Percentiles rank a stretch among this genome's conserved stretches.
Evolutionary conservation across 257 asterid genomes (phyloP).

Genomic region (Coffea eugenioides): DNA sequence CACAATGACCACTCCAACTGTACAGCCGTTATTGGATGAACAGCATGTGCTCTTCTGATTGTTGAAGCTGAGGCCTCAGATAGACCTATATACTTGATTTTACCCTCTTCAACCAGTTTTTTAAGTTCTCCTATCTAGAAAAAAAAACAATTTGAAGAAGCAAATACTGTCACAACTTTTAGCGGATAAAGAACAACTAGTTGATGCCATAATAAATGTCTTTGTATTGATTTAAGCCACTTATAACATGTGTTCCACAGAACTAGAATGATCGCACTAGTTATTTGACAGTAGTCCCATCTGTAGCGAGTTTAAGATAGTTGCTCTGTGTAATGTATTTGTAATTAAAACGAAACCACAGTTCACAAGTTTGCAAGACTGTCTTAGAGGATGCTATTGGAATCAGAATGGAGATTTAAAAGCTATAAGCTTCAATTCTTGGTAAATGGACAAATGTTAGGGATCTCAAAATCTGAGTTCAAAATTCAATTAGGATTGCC

Average conservation of each 20-base stretch:
- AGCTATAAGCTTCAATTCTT: neutral
- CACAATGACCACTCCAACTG: constrained; percentile 28
- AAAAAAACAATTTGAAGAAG: neutral
- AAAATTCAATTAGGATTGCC: too few relatives aligned
- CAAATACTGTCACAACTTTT: neutral
- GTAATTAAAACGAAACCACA: too few relatives aligned
- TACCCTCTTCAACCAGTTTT: constrained; percentile 29
- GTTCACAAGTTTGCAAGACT: neutral
- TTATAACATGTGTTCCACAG: neutral
- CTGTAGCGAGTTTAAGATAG: neutral
- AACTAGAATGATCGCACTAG: too few relatives aligned
- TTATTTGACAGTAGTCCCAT: neutral
- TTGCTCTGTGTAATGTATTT: neutral
- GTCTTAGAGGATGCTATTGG: neutral
- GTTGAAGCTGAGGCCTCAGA: constrained; percentile 32
- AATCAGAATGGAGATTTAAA: too few relatives aligned
- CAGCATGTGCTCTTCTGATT: constrained; percentile 31
- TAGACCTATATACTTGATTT: constrained; percentile 24
- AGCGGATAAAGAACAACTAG: too few relatives aligned
- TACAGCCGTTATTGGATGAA: constrained; percentile 29
- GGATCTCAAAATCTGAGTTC: too few relatives aligned
- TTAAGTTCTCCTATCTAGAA: constrained; percentile 25
- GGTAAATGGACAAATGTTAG: neutral
- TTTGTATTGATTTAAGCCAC: neutral
- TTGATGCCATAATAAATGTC: neutral